Base-by-base conservation (phyloP, 495 filamentous ascomycete species). In the Tetracladium setigerum region DNA sequence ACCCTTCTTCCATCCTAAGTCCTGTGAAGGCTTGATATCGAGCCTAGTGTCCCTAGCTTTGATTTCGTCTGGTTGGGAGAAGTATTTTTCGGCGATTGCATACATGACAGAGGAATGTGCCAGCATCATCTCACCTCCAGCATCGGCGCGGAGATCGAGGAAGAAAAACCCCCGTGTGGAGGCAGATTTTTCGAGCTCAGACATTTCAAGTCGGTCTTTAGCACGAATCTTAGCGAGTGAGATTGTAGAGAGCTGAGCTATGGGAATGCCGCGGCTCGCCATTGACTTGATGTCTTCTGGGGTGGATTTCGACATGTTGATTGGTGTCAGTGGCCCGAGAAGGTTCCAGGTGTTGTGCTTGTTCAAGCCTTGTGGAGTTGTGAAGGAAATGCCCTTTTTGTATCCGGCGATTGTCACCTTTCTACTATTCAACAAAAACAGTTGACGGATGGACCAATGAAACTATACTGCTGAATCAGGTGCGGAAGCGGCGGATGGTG, bases 21-120 rank as follows among this genome's bases (percentile, higher is more conserved):
- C 49, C 30, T 52, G 49, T 24, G 49, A 52, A 14, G 44, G 32
- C 30, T 37, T 46, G 42, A 46, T 34, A 36, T 52, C 49, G 30
- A 42, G 36, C 35, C 49, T 46, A 34, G 32, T 31, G 32, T 52
- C 49, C 16, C 47, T 41, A 14, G 27, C 44, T 32, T 52, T 52
- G 12, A 35, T 18, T 37, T 52, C 49, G 15, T 41, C 17, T 15
- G 38, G 27, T 27, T 46, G 49, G 36, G 35, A 19, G 30, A 52
- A 52, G 43, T 52, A 52, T 10, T 41, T 33, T 18, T 46, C 18
- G 27, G 37, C 42, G 14, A 47, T 30, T 36, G 27, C 37, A 37
- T 41, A 47, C 13, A 52, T 24, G 7, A 22, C 19, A 18, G 49
- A 43, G 36, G 46, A 37, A 47, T 47, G 27, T 46, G 24, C 38